Percentiles rank a stretch among this genome's conserved stretches.
Conservation (phyloP, 768 basidiomycete genomes). For the Infundibulicybe gibba region DNA sequence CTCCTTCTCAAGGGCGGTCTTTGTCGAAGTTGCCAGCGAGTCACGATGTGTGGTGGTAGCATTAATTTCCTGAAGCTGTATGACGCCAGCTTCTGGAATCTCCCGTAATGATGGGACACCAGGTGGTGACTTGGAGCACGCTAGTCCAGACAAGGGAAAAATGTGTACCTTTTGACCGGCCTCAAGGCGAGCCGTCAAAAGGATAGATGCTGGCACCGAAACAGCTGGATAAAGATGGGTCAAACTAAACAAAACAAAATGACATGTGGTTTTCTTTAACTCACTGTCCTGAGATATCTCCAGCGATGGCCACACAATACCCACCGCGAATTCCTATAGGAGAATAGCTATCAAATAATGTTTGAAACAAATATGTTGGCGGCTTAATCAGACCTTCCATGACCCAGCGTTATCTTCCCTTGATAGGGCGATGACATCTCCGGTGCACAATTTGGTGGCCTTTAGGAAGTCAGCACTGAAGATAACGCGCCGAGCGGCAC, state of each 20-base stretch:
- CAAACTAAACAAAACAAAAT: conserved; percentile 7
- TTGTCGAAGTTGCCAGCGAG: conserved; percentile 6
- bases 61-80: conserved; percentile 50
- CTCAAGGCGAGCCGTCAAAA: conserved; percentile 57
- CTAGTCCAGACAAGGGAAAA: conserved; percentile 40
- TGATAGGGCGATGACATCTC: conserved; percentile 62
- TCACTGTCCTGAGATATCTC: conserved; percentile 57
- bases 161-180: conserved; percentile 47
- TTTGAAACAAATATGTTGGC: neutral
- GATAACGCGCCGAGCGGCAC: conserved; percentile 59
- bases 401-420: conserved; percentile 26
- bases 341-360: conserved; percentile 9
- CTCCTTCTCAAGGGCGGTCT: conserved; percentile 24
- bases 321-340: conserved; percentile 59
- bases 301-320: conserved; percentile 73
- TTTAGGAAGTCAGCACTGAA: conserved; percentile 63
- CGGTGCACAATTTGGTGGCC: conserved; percentile 57
- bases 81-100: conserved; percentile 44
- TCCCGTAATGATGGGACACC: conserved; percentile 49
- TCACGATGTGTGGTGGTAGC: conserved; percentile 7
- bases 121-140: conserved; percentile 28
- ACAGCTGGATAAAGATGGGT: conserved; percentile 39
- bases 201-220: conserved; percentile 49
- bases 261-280: conserved; percentile 21
- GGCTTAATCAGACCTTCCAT: conserved; percentile 18